Evolutionary conservation across 2,329 filamentous ascomycete genomes (phyloP).

Genomic region (Parafenestella ontariensis): DNA sequence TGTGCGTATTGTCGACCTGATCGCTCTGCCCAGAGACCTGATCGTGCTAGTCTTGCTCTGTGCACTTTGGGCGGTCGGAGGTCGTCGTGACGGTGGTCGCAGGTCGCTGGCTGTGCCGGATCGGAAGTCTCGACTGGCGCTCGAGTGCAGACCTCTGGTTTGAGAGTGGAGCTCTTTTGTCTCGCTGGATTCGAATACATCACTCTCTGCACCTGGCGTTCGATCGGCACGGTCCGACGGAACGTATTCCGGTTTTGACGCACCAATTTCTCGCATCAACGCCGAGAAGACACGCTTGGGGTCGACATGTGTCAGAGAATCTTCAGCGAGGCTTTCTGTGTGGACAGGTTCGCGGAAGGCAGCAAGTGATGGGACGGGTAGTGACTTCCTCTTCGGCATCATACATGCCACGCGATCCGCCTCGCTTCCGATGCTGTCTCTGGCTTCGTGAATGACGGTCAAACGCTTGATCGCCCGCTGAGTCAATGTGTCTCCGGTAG

Average conservation of each 20-base stretch:
- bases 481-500: slow-evolving; percentile 61
- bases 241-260: slow-evolving; percentile 16
- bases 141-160: slow-evolving; percentile 17
- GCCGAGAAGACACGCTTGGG: slow-evolving; percentile 47
- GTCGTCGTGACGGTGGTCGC: slow-evolving; percentile 12
- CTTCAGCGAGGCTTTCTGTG: slow-evolving; percentile 36
- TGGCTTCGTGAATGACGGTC: slow-evolving; percentile 68
- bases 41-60: slow-evolving; percentile 38
- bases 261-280: slow-evolving; percentile 44
- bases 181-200: slow-evolving; percentile 35
- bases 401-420: slow-evolving; percentile 17
- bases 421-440: slow-evolving; percentile 44
- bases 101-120: slow-evolving; percentile 16
- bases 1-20: slow-evolving; percentile 47
- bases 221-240: not conserved
- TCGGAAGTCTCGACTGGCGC: slow-evolving; percentile 13
- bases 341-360: slow-evolving; percentile 44
- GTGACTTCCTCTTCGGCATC: slow-evolving; percentile 22
- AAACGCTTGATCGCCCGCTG: slow-evolving; percentile 63
- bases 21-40: slow-evolving; percentile 32
- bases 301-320: slow-evolving; percentile 34
- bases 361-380: slow-evolving; percentile 26
- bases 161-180: slow-evolving; percentile 22
- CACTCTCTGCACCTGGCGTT: slow-evolving; percentile 29
- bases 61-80: slow-evolving; percentile 15